Evolutionary conservation across 208 protist species (phyloP), one percentile per base, ranked within the genome.

Genomic region (Crithidia brevicula): DNA sequence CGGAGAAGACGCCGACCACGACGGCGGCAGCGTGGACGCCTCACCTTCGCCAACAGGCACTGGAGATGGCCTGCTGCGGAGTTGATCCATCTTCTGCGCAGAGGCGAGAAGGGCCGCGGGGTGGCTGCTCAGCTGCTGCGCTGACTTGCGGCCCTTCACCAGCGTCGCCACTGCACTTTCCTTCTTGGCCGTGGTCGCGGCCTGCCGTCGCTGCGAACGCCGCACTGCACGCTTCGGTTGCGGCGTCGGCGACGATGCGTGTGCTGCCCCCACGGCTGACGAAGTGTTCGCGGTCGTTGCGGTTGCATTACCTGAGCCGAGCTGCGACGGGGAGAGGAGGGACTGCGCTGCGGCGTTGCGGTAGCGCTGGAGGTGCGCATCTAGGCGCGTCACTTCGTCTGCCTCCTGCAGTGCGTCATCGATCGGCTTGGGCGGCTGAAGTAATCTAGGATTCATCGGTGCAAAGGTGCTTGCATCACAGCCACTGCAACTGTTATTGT

Each of bases 1-100:
- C 30, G 61, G 66, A 8, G 68, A 64, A 16, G 66, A 9, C 7
- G 52, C 52, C 10, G 74, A 71, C 57, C 60, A 74, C 52, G 70
- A 74, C 30, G 67, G 46, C n/a, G 73, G 57, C 23, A 67, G 25
- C 58, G 8, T 34, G 27, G 25, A 22, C 11, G 13, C 13, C n/a
- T 15, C 54, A 7, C 27, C 4, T 28, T 74, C 62, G n/a, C 50
- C 74, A 6, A 72, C n/a, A 3, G 62, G 60, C 20, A 75, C 57
- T 20, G 67, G 70, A 30, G 60, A 65, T 5, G 66, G 46, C 34
- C 67, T 58, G 43, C 64, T 67, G 18, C 69, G 69, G 50, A 74
- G 40, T 16, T 47, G 62, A 15, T 60, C 46, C 68, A 74, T 56
- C 28, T 66, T 16, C 59, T 74, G 68, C 38, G 58, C 50, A 11